Percentiles rank a stretch among this genome's conserved stretches.
Conservation (phyloP, 139 green algal species). For the Coelastrella sp. region DNA sequence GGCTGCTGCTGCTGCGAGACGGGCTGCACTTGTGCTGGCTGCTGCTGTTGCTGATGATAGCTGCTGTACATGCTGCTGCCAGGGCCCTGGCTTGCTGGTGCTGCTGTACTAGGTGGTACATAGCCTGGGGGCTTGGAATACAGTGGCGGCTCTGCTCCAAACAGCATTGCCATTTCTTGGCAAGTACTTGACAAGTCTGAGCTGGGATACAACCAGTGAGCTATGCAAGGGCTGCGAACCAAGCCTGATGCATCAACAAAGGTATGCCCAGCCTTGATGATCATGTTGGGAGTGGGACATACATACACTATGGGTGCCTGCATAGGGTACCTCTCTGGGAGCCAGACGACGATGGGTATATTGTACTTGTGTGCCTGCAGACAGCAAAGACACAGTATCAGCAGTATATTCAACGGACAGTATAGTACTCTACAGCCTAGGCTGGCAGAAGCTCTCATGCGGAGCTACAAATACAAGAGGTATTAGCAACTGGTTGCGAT, state of each 20-base stretch:
- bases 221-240: conserved; percentile 56
- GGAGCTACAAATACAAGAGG: neutral
- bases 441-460: too few species aligned
- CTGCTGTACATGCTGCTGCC: conserved; percentile 41
- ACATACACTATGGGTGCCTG: conserved; percentile 83
- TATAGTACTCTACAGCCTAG: too few species aligned
- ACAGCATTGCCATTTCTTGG: conserved; percentile 79
- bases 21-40: conserved; percentile 6
- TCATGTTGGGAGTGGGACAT: conserved; percentile 88
- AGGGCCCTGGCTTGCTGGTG: neutral
- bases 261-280: conserved; percentile 86
- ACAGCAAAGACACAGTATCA: neutral
- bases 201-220: conserved; percentile 57
- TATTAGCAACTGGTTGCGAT: too few species aligned
- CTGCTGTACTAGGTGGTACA: conserved; percentile 1
- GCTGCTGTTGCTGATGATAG: conserved; percentile 11
- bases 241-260: conserved; percentile 82
- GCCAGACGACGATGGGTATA: conserved; percentile 90
- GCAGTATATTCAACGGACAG: neutral
- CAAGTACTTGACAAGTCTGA: conserved; percentile 69
- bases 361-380: conserved; percentile 90
- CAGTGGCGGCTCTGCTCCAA: conserved; percentile 88
- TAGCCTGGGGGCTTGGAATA: conserved; percentile 77
- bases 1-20: conserved; percentile 41
- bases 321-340: conserved; percentile 84